Base-by-base conservation (phyloP, 2,329 filamentous ascomycete species). In the Aureobasidium melanogenum region DNA sequence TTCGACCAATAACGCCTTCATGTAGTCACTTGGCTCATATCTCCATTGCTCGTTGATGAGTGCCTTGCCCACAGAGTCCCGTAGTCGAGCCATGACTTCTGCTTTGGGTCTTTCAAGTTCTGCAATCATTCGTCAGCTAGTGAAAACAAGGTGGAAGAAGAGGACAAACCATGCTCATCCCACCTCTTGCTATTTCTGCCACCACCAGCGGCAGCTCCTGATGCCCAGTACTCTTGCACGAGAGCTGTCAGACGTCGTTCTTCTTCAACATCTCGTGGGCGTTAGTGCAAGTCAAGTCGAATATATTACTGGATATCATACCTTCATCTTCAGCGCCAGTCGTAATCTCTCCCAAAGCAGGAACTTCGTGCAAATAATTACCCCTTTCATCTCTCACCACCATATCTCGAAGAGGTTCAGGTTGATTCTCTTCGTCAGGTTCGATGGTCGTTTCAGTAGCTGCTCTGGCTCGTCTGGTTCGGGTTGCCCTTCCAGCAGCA, bases 11-110 rank as follows among this genome's bases (percentile, higher is more conserved):
- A 62, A 36, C 36, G 28, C 52, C 24, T 62, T 41, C 60, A 62
- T 57, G 38, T 58, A 62, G 36, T 62, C 60, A 10, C 50, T 62
- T 2, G 60, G 60, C 44, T 62, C 60, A 30, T 57, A 62, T 26
- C n/a, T 58, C 60, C 60, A 62, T 17, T 57, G 41, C 12, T 62
- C 52, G 10, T 57, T 34, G 22, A 22, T 36, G 24, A 62, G 52
- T 14, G 44, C 44, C 44, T 62, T 58, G 43, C 24, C 38, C 8
- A 58, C 52, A 12, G 60, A 34, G 22, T 62, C 52, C 6, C 60
- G 41, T 44, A 62, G 28, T 30, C 52, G 52, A 9, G 44, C 17
- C 60, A 62, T 62, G 52, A 58, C 46, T n/a, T 62, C 51, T 48
- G 19, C 44, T 38, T 55, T 48, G 2, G 39, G 43, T 51, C 48